These are phyloP conservation scores for Anthostomella pinea DNA, from an alignment of 2,329 filamentous ascomycete species.

Conservation along the genomic window DNA sequence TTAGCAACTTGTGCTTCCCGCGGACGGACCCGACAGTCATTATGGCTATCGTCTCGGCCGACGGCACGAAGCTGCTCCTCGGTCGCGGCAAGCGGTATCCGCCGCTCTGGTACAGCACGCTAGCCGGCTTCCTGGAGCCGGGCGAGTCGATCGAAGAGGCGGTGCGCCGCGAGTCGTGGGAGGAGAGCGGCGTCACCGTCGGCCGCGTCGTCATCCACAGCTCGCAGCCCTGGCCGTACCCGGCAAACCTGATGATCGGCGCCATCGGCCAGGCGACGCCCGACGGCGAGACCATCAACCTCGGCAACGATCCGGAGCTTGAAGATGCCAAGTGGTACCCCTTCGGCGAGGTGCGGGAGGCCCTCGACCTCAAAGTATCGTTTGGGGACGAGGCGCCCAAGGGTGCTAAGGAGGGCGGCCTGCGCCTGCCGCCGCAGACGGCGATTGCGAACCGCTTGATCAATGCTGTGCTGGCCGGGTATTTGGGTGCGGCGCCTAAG, in stretches of 20 bases:
- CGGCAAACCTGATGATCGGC: conserved; percentile 80
- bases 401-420: conserved; percentile 70
- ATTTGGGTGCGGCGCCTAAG: conserved; percentile 55
- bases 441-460: conserved; percentile 93
- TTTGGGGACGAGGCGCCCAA: conserved; percentile 61
- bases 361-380: conserved; percentile 63
- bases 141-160: conserved; percentile 84
- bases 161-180: conserved; percentile 80
- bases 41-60: conserved; percentile 82
- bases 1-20: conserved; percentile 91
- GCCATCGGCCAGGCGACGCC: conserved; percentile 84
- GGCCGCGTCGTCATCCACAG: conserved; percentile 79
- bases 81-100: conserved; percentile 86
- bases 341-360: conserved; percentile 75
- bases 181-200: conserved; percentile 74
- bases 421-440: conserved; percentile 79
- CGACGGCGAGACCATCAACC: conserved; percentile 71
- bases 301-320: conserved; percentile 88
- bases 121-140: conserved; percentile 83
- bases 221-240: conserved; percentile 85
- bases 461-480: conserved; percentile 73
- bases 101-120: conserved; percentile 79
- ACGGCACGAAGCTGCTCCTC: conserved; percentile 74
- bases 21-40: conserved; percentile 94
- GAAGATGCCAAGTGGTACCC: conserved; percentile 87